These are phyloP conservation scores for Teratosphaeria gauchensis DNA, from an alignment of 2,329 filamentous ascomycete genomes.

Conservation along the genomic window DNA sequence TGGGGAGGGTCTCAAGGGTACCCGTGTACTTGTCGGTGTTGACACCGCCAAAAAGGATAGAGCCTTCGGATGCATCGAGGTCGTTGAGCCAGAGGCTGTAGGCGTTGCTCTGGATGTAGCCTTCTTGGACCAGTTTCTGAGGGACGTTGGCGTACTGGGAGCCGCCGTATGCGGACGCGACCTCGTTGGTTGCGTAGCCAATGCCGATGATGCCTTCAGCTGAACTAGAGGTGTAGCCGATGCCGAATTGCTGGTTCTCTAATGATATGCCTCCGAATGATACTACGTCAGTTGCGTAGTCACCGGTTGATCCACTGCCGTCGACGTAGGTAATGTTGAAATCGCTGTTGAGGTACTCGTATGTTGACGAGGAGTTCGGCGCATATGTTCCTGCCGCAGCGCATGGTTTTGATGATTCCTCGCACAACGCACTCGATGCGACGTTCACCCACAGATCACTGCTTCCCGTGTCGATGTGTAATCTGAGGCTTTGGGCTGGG, in stretches of 20 bases:
- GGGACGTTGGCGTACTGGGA: constrained; percentile 51
- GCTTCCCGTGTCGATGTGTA: constrained; percentile 54
- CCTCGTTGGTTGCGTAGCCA: constrained; percentile 72
- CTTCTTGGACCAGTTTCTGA: constrained; percentile 52
- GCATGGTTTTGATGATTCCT: constrained; percentile 40
- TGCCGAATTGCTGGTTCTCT: constrained; percentile 56
- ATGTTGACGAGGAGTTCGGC: constrained; percentile 65
- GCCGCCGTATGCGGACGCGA: constrained; percentile 51
- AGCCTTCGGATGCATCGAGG: constrained; percentile 54
- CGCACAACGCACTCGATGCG: constrained; percentile 51
- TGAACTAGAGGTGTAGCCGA: constrained; percentile 55
- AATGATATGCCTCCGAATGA: constrained; percentile 47
- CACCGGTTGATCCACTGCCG: constrained; percentile 64
- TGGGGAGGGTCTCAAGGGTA: constrained; percentile 50
- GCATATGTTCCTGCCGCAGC: constrained; percentile 55
- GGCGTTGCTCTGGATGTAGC: constrained; percentile 51
- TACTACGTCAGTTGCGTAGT: constrained; percentile 71
- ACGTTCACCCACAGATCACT: constrained; percentile 61
- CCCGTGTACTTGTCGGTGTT: constrained; percentile 66
- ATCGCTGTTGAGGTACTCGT: constrained; percentile 58
- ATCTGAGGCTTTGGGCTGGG: constrained; percentile 43
- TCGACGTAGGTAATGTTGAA: constrained; percentile 90
- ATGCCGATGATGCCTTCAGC: constrained; percentile 71
- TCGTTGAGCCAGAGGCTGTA: constrained; percentile 60
- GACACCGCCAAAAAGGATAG: constrained; percentile 70